Evolutionary conservation across 2,329 filamentous ascomycete species (phyloP), one percentile per base, ranked within the genome.

Genomic region (Penicillium sp.): DNA sequence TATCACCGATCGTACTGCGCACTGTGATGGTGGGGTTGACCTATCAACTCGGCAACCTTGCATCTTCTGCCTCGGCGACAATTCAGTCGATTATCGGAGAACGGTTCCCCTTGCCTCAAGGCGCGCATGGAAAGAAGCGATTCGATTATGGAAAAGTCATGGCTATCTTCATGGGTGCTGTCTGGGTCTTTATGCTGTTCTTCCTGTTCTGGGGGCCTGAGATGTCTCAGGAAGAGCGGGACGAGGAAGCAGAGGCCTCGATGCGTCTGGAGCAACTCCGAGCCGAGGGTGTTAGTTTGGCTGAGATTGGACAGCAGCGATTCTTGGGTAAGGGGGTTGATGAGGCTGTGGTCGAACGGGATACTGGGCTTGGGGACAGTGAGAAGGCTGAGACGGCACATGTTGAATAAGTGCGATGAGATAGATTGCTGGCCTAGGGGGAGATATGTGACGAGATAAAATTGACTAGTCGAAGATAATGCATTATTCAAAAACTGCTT

Each of bases 121-220:
- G 66, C 14, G 39, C 63, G 4, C 67, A 71, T 39, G 75, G 72
- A 17, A 69, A 67, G 3, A 58, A 67, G 34, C 69, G 75, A 6
- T 81, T 79, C 55, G 59, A 74, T 57, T 82, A 82, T 57, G 76
- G 72, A 11, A 80, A 68, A 39, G 77, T 79, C 17, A 78, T 78
- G 55, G 68, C 55, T 5, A 72, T 73, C 12, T 73, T 73, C 54
- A 69, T 71, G 59, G 69, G 66, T 4, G 66, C 64, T 2, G 65
- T 66, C 6, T 71, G 64, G 67, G 68, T 63, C 11, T 75, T 69
- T 37, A 71, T 73, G 34, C 56, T 75, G 7, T 59, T 76, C 37
- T 72, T 76, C 57, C 59, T 74, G n/a, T 68, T 77, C 42, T 55
- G 72, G 59, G 71, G 73, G 3, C 63, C 68, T 0, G 69, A 73